Evolutionary conservation across 495 filamentous ascomycete species (phyloP).

Genomic region (Podospora appendiculata): DNA sequence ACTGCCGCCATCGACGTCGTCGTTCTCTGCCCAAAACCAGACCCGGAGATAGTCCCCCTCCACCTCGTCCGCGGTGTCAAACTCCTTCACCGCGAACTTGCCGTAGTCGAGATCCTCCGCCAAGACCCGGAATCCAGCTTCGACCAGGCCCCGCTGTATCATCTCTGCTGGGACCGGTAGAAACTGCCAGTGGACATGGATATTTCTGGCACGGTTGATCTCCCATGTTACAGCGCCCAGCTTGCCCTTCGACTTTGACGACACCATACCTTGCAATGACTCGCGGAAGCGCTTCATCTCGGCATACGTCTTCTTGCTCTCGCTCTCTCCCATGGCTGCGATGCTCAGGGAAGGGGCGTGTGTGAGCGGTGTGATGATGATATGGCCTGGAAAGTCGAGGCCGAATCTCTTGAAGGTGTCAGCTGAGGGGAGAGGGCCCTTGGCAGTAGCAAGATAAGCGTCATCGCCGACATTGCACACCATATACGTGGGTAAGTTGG

Average conservation of each 20-base stretch:
- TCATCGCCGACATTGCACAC: slow-evolving; percentile 80
- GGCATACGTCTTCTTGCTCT: slow-evolving; percentile 47
- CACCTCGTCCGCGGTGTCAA: slow-evolving; percentile 29
- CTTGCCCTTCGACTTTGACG: slow-evolving; percentile 40
- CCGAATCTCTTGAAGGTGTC: slow-evolving; percentile 51
- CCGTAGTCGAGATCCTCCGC: slow-evolving; percentile 72
- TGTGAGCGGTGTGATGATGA: slow-evolving; percentile 81
- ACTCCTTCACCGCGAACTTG: slow-evolving; percentile 33
- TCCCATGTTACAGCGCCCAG: slow-evolving; percentile 88
- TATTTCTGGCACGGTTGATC: slow-evolving; percentile 65
- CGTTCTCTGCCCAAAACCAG: slow-evolving; percentile 61
- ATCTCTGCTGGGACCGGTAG: slow-evolving; percentile 63
- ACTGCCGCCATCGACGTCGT: slow-evolving; percentile 25
- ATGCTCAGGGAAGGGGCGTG: slow-evolving; percentile 51
- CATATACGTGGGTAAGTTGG: slow-evolving; percentile 74
- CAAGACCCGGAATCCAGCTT: slow-evolving; percentile 76
- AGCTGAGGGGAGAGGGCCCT: slow-evolving; percentile 71
- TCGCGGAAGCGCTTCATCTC: slow-evolving; percentile 78
- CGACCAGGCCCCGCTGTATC: slow-evolving; percentile 60
- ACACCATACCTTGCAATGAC: slow-evolving; percentile 63
- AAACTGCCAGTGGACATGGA: slow-evolving; percentile 94
- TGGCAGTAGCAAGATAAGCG: slow-evolving; percentile 81
- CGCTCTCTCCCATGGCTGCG: slow-evolving; percentile 46
- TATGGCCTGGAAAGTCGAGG: slow-evolving; percentile 73
- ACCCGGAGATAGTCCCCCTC: slow-evolving; percentile 75